phyloP scores from a whole-genome alignment of 2,329 filamentous ascomycete species.

The Colletotrichum horii region DNA sequence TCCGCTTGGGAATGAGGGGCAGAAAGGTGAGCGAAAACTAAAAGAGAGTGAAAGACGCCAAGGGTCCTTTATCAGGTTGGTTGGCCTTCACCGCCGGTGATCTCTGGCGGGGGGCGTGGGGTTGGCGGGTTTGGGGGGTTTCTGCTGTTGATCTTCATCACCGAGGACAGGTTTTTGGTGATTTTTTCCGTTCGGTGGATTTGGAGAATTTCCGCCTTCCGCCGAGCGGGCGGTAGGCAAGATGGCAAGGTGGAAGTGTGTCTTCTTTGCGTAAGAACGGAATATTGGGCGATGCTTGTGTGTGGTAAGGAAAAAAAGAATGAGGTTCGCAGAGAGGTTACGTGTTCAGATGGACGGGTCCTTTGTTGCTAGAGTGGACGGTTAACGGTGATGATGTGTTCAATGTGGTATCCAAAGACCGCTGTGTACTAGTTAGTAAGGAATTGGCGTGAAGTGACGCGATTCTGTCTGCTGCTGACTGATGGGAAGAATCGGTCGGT shows the following conservation, averaged over 20 bases:
- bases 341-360: not conserved
- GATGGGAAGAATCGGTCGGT: not conserved
- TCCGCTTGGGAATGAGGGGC: not conserved
- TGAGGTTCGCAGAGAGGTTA: not conserved
- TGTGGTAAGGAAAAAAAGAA: not conserved
- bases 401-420: not conserved
- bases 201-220: not conserved
- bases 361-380: not conserved
- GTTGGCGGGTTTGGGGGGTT: not conserved
- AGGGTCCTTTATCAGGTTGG: not conserved
- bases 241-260: not conserved
- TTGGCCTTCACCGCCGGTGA: not conserved
- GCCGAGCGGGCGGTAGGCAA: not conserved
- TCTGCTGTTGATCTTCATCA: not conserved
- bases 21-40: accelerated
- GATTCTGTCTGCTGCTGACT: not conserved
- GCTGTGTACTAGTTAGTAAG: not conserved
- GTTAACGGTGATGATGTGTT: not conserved
- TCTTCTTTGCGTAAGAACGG: not conserved
- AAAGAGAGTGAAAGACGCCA: not conserved
- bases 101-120: not conserved
- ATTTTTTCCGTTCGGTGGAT: not conserved
- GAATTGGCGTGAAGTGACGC: not conserved
- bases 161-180: not conserved
- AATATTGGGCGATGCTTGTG: not conserved